Conservation (phyloP, 1,139 yeast species). For the Tardiomyces blankii region DNA sequence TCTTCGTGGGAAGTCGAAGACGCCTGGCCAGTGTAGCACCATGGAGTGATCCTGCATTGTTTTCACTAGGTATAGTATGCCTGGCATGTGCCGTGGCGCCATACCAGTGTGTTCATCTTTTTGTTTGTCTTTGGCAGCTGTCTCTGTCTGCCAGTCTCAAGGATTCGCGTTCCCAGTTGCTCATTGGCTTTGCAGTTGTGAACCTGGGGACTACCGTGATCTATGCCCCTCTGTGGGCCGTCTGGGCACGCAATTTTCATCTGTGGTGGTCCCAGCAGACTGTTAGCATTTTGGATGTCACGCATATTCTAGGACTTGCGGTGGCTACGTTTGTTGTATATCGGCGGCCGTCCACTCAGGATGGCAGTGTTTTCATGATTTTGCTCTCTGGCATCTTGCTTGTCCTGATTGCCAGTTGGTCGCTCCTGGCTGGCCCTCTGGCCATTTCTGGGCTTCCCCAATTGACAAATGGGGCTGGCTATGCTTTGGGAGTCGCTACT, state of each 20-base stretch:
- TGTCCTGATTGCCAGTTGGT: neutral
- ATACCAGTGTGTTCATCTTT: slow-evolving; percentile 20
- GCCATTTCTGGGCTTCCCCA: neutral
- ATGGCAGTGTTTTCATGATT: too few relatives aligned
- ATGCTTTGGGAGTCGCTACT: neutral
- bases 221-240: slow-evolving; percentile 25
- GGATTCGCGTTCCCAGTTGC: slow-evolving; percentile 9
- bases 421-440: neutral
- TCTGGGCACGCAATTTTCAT: slow-evolving; percentile 26
- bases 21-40: neutral
- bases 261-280: slow-evolving; percentile 21
- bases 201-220: slow-evolving; percentile 24
- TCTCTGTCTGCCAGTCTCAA: slow-evolving; percentile 6
- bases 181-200: slow-evolving; percentile 13
- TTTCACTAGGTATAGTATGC: neutral
- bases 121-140: slow-evolving; percentile 20
- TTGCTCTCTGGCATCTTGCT: neutral
- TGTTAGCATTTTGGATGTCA: slow-evolving; percentile 21
- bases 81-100: slow-evolving; percentile 15
- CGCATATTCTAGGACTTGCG: slow-evolving; percentile 21
- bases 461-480: neutral
- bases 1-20: neutral
- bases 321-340: slow-evolving; percentile 12
- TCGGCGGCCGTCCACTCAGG: neutral
- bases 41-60: neutral